Evolutionary conservation across 495 filamentous ascomycete genomes (phyloP).

Genomic region (Hapsidospora chrysogenum): DNA sequence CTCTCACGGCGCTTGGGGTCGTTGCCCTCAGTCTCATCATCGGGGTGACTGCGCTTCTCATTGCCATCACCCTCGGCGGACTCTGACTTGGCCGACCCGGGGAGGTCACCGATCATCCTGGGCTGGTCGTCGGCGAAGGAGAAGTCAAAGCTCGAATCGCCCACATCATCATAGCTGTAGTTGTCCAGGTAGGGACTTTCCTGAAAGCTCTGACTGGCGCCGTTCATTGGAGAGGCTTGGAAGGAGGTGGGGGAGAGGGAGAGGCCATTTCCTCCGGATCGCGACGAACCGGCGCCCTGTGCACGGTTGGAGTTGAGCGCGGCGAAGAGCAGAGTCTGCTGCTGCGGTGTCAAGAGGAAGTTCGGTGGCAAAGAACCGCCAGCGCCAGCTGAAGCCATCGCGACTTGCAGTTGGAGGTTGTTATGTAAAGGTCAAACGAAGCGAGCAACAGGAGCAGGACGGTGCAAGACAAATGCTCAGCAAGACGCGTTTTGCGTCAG

Average conservation of each 20-base stretch:
- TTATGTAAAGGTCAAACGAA: neutral
- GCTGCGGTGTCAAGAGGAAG: slow-evolving; percentile 55
- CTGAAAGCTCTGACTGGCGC: slow-evolving; percentile 28
- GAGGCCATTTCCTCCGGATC: too few species aligned
- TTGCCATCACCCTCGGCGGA: slow-evolving; percentile 50
- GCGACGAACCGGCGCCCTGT: slow-evolving; percentile 12
- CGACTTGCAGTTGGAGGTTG: neutral
- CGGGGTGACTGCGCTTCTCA: slow-evolving; percentile 69
- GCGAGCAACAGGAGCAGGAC: too few species aligned
- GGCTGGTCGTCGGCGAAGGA: slow-evolving; percentile 49
- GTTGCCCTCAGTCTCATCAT: slow-evolving; percentile 49
- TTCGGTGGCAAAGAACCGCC: slow-evolving; percentile 8
- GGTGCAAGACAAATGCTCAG: too few species aligned
- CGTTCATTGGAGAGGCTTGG: slow-evolving; percentile 33
- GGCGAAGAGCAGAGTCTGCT: slow-evolving; percentile 76
- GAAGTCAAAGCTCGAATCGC: slow-evolving; percentile 36
- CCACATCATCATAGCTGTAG: slow-evolving; percentile 45
- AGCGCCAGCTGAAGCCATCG: neutral
- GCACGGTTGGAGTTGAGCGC: slow-evolving; percentile 67
- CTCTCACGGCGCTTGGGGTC: slow-evolving; percentile 69
- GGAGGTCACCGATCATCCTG: slow-evolving; percentile 54
- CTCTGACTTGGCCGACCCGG: slow-evolving; percentile 34
- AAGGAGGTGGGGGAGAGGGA: slow-evolving; percentile 34
- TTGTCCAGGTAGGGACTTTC: slow-evolving; percentile 66
- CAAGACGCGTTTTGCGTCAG: too few species aligned